Evolutionary conservation across 192 early-diverging fungal species (phyloP).

Genomic region (Coemansia sp.): DNA sequence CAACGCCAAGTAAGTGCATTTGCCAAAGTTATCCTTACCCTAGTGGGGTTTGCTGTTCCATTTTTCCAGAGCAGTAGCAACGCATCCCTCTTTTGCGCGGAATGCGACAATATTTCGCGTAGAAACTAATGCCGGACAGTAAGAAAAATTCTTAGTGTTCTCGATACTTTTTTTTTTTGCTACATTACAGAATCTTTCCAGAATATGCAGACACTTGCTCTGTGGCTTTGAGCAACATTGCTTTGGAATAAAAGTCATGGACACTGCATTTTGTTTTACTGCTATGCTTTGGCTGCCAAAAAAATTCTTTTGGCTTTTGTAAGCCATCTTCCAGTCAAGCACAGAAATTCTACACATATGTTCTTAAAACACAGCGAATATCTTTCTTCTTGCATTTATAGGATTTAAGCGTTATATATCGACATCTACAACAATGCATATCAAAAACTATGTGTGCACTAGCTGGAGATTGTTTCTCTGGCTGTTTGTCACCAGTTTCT

Average conservation of each 20-base stretch:
- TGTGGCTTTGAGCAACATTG: too few species aligned
- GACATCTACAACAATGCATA: conserved; percentile 2
- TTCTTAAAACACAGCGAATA: background rate
- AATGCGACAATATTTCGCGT: background rate
- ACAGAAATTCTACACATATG: too few species aligned
- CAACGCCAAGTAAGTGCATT: conserved; percentile 2
- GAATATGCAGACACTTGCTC: too few species aligned
- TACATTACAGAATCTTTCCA: too few species aligned
- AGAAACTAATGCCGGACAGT: too few species aligned
- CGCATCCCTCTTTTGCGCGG: background rate
- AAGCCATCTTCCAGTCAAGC: too few species aligned
- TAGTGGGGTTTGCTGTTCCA: background rate
- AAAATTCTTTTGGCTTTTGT: too few species aligned
- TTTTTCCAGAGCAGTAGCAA: conserved; percentile 1
- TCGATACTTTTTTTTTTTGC: too few species aligned
- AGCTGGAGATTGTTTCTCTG: background rate
- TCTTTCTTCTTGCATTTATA: conserved; percentile 5
- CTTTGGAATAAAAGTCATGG: too few species aligned
- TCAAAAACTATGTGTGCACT: background rate
- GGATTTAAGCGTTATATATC: background rate
- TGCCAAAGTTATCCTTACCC: background rate
- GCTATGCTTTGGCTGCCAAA: too few species aligned
- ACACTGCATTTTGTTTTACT: too few species aligned
- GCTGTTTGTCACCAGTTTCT: background rate
- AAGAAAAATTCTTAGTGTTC: too few species aligned